Percentiles rank a stretch among this genome's conserved stretches.
phyloP scores from a whole-genome alignment of 352 stramenopile species.

The Phytophthora capsici region DNA sequence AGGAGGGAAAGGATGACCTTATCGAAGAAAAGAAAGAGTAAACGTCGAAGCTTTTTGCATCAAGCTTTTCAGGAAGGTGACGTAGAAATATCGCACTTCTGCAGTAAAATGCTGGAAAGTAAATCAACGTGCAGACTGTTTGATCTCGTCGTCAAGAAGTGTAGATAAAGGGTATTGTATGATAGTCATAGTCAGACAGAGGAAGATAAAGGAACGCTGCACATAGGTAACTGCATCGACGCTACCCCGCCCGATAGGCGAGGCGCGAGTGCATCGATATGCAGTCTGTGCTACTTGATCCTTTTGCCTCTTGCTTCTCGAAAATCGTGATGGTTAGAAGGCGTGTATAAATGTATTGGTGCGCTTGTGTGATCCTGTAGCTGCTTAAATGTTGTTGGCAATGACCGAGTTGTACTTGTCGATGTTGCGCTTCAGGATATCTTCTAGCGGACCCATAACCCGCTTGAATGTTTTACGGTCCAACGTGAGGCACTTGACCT shows the following conservation, averaged over 20 bases:
- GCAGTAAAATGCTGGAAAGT: slow-evolving; percentile 12
- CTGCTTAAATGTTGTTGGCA: slow-evolving; percentile 88
- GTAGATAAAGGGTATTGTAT: slow-evolving; percentile 17
- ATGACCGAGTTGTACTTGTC: slow-evolving; percentile 92
- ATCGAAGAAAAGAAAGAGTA: slow-evolving; percentile 47
- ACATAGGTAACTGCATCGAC: slow-evolving; percentile 5
- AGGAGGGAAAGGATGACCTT: slow-evolving; percentile 46
- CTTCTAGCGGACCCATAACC: slow-evolving; percentile 89
- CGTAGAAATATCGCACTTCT: slow-evolving; percentile 2
- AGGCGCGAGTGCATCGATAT: not conserved
- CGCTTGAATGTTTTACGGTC: slow-evolving; percentile 94
- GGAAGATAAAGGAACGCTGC: slow-evolving; percentile 27
- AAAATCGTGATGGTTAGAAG: slow-evolving; percentile 29
- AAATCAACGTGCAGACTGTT: slow-evolving; percentile 16
- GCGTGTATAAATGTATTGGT: slow-evolving; percentile 42
- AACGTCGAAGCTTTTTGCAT: slow-evolving; percentile 7
- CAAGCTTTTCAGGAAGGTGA: not conserved
- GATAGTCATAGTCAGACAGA: slow-evolving; percentile 26
- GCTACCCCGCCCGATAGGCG: not conserved
- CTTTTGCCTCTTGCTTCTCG: slow-evolving; percentile 13
- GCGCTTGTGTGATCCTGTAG: slow-evolving; percentile 27
- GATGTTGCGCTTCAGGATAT: slow-evolving; percentile 92
- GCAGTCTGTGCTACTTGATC: slow-evolving; percentile 17
- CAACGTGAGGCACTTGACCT: slow-evolving; percentile 91
- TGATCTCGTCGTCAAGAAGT: not conserved